phyloP scores from a whole-genome alignment of 1,284 basidiomycete genomes.

The Melampsora americana region DNA sequence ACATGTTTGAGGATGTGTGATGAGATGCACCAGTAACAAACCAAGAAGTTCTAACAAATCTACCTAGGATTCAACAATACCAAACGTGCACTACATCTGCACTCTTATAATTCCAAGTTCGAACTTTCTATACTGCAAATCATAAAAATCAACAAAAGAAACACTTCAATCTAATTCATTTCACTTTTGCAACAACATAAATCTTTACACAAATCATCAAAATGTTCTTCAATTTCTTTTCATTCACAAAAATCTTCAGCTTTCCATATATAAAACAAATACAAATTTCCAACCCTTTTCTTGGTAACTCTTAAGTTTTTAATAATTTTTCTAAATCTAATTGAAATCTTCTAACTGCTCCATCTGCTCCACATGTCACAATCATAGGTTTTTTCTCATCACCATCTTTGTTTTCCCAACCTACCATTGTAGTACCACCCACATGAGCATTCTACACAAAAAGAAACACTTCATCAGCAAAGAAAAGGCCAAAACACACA shows the following conservation, averaged over 20 bases:
- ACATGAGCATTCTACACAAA: slow-evolving; percentile 32
- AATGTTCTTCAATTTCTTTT: not conserved
- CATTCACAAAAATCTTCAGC: not conserved
- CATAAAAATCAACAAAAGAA: no score
- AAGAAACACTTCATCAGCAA: not conserved
- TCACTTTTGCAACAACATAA: no score
- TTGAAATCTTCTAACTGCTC: slow-evolving; percentile 32
- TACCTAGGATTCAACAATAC: no score
- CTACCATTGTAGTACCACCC: slow-evolving; percentile 37
- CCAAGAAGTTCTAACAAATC: no score
- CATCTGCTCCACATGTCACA: slow-evolving; percentile 37
- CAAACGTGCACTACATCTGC: no score
- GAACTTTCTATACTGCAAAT: no score
- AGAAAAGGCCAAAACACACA: not conserved
- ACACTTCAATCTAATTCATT: no score
- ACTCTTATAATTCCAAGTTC: no score
- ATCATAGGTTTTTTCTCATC: not conserved
- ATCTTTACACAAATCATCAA: no score
- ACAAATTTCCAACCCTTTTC: no score
- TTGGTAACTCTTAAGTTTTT: slow-evolving; percentile 20
- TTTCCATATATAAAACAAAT: not conserved
- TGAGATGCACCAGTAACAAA: no score
- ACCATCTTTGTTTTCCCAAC: slow-evolving; percentile 11
- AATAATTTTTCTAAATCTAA: slow-evolving; percentile 8
- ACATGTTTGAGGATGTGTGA: no score